These are phyloP conservation scores for Lenzites betulinus DNA, from an alignment of 768 basidiomycete genomes.

Conservation along the genomic window DNA sequence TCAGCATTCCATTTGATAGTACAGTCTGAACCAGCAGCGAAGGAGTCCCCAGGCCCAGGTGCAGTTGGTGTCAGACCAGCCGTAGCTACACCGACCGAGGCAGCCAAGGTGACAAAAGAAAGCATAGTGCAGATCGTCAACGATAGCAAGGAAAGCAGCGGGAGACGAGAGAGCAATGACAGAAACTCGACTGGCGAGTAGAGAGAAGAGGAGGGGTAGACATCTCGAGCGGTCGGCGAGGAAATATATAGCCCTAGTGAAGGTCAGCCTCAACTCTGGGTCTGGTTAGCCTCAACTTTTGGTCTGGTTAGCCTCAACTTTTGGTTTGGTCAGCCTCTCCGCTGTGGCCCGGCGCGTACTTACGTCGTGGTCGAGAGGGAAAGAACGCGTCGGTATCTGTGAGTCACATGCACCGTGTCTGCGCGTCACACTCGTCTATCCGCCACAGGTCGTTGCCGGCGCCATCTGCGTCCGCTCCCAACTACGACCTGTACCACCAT, in stretches of 20 bases:
- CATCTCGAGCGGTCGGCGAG: not conserved
- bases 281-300: not conserved
- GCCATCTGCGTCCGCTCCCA: conserved; percentile 2
- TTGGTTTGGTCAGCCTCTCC: not conserved
- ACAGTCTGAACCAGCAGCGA: conserved; percentile 37
- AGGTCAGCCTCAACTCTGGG: not conserved
- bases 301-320: not conserved
- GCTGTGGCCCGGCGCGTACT: no score
- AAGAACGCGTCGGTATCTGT: not conserved
- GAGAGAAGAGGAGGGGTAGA: not conserved
- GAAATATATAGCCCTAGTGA: no score
- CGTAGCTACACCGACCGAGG: conserved; percentile 9
- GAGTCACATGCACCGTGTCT: conserved; percentile 21
- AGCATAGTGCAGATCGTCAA: not conserved
- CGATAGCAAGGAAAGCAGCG: conserved; percentile 1
- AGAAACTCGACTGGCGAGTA: conserved; percentile 10
- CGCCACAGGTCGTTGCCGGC: conserved; percentile 9
- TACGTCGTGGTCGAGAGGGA: no score
- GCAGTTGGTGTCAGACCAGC: conserved; percentile 35
- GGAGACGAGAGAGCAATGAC: not conserved
- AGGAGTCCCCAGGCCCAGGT: conserved; percentile 42
- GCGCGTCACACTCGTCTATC: conserved; percentile 6
- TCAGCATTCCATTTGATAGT: conserved; percentile 38
- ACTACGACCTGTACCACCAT: not conserved
- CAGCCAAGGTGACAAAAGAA: conserved; percentile 4